A percentile compares a stretch with the other conserved stretches of the same genome.
Evolutionary conservation across 129 eudicot genomes (phyloP).

Genomic region (Scalesia atractyloides): DNA sequence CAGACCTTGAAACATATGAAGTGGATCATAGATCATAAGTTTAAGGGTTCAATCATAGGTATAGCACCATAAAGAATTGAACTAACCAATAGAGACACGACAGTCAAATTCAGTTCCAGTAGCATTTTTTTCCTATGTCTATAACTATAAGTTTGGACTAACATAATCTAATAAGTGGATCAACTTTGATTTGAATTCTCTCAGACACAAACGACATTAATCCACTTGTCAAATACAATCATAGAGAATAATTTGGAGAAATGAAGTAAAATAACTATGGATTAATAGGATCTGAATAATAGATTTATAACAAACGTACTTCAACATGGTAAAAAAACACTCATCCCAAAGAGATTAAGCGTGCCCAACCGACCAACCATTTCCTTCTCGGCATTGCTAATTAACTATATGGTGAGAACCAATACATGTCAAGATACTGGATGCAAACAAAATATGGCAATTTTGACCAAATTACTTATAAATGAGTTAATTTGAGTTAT

Average conservation of each 20-base stretch:
- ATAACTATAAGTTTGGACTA: too few species aligned
- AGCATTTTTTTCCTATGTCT: too few species aligned
- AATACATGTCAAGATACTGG: conserved; percentile 19
- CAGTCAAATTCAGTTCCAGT: too few species aligned
- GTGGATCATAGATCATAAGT: too few species aligned
- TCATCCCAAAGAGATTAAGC: conserved; percentile 82
- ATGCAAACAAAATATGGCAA: conserved; percentile 1
- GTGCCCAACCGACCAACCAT: conserved; percentile 91
- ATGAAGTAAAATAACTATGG: background rate
- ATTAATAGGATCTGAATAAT: background rate
- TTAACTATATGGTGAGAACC: conserved; percentile 62
- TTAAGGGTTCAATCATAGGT: too few species aligned
- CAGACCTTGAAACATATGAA: too few species aligned
- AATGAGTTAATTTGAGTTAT: background rate
- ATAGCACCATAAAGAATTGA: too few species aligned
- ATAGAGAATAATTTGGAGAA: too few species aligned
- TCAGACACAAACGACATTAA: conserved; percentile 74
- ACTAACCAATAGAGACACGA: too few species aligned
- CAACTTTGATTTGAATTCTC: too few species aligned
- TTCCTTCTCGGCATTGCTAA: conserved; percentile 72
- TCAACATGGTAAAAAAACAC: conserved; percentile 83
- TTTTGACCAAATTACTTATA: background rate
- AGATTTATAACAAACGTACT: conserved; percentile 46
- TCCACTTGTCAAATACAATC: conserved; percentile 55
- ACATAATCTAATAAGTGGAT: too few species aligned